Conservation (phyloP, 2,329 filamentous ascomycete species). For the Gremmenia infestans region DNA sequence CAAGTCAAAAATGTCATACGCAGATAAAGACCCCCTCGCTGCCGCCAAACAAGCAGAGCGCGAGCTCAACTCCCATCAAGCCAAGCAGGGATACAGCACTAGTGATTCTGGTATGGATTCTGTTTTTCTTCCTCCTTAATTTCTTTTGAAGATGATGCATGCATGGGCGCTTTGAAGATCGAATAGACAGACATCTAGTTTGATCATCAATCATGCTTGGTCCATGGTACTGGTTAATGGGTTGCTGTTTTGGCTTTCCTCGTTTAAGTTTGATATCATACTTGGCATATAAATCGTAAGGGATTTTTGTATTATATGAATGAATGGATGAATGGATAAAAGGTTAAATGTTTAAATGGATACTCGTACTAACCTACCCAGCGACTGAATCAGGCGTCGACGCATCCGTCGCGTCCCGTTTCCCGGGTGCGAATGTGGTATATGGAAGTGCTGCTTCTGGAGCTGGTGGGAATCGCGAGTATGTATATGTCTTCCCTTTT, state of each 20-base stretch:
- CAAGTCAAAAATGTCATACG: constrained; percentile 36
- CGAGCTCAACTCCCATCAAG: constrained; percentile 40
- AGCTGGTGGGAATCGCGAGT: constrained; percentile 40
- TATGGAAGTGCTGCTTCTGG: constrained; percentile 41
- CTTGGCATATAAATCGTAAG: too few species aligned
- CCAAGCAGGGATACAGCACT: constrained; percentile 33
- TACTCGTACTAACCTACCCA: constrained; percentile 15
- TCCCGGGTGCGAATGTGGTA: constrained; percentile 40
- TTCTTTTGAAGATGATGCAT: not conserved
- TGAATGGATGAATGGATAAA: not conserved
- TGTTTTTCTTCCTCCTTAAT: not conserved
- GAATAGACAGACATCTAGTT: too few species aligned
- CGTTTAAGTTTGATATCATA: too few species aligned
- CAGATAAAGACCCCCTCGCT: constrained; percentile 36
- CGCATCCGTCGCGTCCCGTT: constrained; percentile 35
- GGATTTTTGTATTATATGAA: too few species aligned
- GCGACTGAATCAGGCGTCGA: constrained; percentile 44
- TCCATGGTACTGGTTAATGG: too few species aligned
- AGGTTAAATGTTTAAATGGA: too few species aligned
- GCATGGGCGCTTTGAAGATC: too few species aligned
- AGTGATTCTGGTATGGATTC: constrained; percentile 35
- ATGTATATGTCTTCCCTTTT: not conserved
- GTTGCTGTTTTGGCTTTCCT: too few species aligned
- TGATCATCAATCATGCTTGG: too few species aligned
- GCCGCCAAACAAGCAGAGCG: constrained; percentile 44